Base-by-base conservation (phyloP, 2,329 filamentous ascomycete genomes). In the Gnomoniopsis sp. region DNA sequence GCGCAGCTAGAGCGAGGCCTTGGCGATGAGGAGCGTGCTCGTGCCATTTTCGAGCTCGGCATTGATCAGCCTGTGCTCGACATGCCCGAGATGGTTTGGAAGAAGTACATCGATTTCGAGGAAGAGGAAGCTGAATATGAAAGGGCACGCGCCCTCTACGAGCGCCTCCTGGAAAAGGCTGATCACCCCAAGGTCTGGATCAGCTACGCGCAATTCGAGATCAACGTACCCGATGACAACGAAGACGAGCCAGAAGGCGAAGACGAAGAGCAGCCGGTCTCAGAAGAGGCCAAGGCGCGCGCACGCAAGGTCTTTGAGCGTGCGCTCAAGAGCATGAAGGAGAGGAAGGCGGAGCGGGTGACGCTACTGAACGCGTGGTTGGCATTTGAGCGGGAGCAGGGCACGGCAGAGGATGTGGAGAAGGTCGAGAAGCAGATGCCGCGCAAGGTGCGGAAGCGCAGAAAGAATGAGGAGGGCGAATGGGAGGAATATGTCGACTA, bases 151-250 rank as follows among this genome's bases (percentile, higher is more conserved):
- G 77, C 79, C 3, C 79, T 99, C 48, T 99, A 98, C 75, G 93
- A 98, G 77, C 86, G 93, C 8, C 82, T 99, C 14, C 82, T 99
- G 47, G 81, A 91, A 68, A 97, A 96, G 85, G 96, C 95, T n/a
- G 88, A 95, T 69, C 95, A 99, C 70, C 92, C 97, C 79, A 99
- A 98, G 80, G 95, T 99, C 61, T 99, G 95, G 95, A 96, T 95
- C 74, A 93, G 90, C 72, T 99, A 93, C 75, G 95, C 95, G n/a
- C 90, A 96, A 72, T 98, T 99, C 70, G 95, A 99, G 75, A 91
- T 98, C 77, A 93, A 95, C 71, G 87, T 96, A 0, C 91, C 92
- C 48, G 92, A 96, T 58, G 83, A 85, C 50, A 83, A 83, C 46
- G 87, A 80, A 12, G 77, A 75, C 3, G 76, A 78, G 12, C 79